Percentiles rank a stretch among this genome's conserved stretches.
These are phyloP conservation scores for Colletotrichum somersetense DNA, from an alignment of 2,329 filamentous ascomycete genomes.

Conservation along the genomic window DNA sequence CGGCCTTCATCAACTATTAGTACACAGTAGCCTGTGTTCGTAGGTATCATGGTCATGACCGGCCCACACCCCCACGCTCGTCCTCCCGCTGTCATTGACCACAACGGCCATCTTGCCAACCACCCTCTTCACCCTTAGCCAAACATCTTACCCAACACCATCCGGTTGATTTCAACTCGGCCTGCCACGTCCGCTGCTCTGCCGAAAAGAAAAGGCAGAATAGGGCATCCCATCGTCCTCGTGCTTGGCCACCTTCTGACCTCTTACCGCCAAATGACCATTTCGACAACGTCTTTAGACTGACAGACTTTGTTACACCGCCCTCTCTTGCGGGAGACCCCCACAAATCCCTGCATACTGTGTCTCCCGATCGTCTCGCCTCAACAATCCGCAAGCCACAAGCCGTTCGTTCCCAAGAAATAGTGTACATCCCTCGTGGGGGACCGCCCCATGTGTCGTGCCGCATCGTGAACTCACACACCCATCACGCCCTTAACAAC, in stretches of 20 bases:
- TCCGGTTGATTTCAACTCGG: slow-evolving; percentile 2
- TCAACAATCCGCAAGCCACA: slow-evolving; percentile 34
- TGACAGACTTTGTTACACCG: not conserved
- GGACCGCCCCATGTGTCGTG: slow-evolving; percentile 6
- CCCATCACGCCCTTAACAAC: slow-evolving; percentile 13
- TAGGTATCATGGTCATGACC: slow-evolving; percentile 6
- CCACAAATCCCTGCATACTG: slow-evolving; percentile 34
- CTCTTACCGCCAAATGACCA: slow-evolving; percentile 8
- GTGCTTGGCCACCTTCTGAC: slow-evolving; percentile 20
- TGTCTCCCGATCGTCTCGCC: slow-evolving; percentile 30
- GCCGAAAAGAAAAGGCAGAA: not conserved
- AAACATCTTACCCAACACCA: not conserved
- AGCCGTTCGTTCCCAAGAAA: slow-evolving; percentile 18
- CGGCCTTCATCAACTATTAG: not conserved
- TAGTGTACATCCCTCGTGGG: slow-evolving; percentile 14
- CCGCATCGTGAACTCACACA: slow-evolving; percentile 27
- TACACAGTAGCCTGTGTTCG: too few relatives aligned
- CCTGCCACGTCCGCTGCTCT: slow-evolving; percentile 26
- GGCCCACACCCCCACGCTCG: slow-evolving; percentile 11
- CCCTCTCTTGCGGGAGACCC: slow-evolving; percentile 21
- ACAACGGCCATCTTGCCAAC: slow-evolving; percentile 12
- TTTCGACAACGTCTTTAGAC: slow-evolving; percentile 9
- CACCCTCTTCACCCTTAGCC: slow-evolving; percentile 1
- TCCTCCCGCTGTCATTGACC: slow-evolving; percentile 14
- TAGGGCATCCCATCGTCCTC: not conserved